These are phyloP conservation scores for Carex kokanica DNA, from an alignment of 176 grass and related monocot species.

Conservation along the genomic window DNA sequence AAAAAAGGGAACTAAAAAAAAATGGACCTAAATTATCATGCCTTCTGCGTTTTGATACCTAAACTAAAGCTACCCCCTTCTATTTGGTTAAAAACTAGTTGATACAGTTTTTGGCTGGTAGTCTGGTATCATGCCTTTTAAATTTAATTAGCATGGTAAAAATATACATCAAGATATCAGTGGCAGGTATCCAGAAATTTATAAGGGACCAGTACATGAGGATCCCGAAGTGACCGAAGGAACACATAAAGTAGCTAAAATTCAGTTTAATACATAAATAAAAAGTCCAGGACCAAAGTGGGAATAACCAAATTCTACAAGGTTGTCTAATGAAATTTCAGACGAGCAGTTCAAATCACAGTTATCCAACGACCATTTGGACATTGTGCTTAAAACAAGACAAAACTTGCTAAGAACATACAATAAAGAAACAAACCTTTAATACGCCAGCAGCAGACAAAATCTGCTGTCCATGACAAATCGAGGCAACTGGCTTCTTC, in stretches of 20 bases:
- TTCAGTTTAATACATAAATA: neutral
- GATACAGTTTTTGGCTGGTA: neutral
- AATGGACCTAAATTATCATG: neutral
- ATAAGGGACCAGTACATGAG: neutral
- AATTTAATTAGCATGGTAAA: neutral
- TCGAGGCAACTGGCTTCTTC: slow-evolving; percentile 79
- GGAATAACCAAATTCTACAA: neutral
- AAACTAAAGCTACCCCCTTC: neutral
- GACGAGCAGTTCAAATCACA: neutral
- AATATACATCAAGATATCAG: neutral
- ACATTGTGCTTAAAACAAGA: neutral
- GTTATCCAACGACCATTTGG: neutral
- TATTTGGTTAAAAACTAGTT: neutral
- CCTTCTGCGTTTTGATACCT: neutral
- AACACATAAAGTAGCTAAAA: neutral
- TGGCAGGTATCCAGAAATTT: neutral
- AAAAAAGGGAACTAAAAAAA: neutral
- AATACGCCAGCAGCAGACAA: slow-evolving; percentile 85
- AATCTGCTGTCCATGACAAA: slow-evolving; percentile 92
- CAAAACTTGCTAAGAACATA: neutral
- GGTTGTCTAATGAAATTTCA: neutral
- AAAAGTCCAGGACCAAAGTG: neutral
- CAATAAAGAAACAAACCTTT: slow-evolving; percentile 38
- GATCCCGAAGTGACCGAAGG: neutral
- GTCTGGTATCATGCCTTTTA: neutral